Conservation (phyloP, 2,329 filamentous ascomycete genomes). For the Talaromyces sp. region DNA sequence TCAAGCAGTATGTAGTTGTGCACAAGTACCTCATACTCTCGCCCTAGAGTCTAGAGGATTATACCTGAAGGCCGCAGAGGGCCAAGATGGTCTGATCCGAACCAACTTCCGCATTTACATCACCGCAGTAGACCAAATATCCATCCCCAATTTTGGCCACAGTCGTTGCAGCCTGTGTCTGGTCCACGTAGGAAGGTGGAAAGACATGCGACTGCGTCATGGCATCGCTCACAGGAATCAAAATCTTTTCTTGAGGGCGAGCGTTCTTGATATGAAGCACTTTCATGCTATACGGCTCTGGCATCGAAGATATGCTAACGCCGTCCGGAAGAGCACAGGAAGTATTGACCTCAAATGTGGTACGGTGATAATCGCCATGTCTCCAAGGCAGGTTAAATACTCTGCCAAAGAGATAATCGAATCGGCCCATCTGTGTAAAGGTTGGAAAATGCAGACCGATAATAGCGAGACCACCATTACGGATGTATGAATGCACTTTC, state of each 20-base stretch:
- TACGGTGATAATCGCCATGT: not conserved
- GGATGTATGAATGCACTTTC: not conserved
- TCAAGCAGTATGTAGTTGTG: not conserved
- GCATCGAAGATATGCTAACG: constrained; percentile 19
- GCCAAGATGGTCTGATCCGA: not conserved
- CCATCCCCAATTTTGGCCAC: not conserved
- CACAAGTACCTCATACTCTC: not conserved
- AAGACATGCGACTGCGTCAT: not conserved
- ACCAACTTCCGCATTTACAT: not conserved
- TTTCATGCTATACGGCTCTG: constrained; percentile 31
- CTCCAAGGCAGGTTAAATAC: not conserved
- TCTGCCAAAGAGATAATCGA: not conserved
- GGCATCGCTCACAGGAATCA: constrained; percentile 22
- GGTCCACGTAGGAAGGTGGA: not conserved
- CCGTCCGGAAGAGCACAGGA: not conserved
- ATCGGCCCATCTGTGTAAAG: not conserved
- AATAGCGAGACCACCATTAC: not conserved
- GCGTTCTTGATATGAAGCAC: constrained; percentile 30
- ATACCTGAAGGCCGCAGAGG: not conserved
- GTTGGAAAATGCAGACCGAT: not conserved
- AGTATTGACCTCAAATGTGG: not conserved
- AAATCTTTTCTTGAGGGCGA: constrained; percentile 28
- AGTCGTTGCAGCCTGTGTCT: not conserved
- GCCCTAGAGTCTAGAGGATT: not conserved
- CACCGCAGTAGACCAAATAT: constrained; percentile 1